These are phyloP conservation scores for Talaromyces nanjingensis DNA, from an alignment of 495 filamentous ascomycete species.

Conservation along the genomic window DNA sequence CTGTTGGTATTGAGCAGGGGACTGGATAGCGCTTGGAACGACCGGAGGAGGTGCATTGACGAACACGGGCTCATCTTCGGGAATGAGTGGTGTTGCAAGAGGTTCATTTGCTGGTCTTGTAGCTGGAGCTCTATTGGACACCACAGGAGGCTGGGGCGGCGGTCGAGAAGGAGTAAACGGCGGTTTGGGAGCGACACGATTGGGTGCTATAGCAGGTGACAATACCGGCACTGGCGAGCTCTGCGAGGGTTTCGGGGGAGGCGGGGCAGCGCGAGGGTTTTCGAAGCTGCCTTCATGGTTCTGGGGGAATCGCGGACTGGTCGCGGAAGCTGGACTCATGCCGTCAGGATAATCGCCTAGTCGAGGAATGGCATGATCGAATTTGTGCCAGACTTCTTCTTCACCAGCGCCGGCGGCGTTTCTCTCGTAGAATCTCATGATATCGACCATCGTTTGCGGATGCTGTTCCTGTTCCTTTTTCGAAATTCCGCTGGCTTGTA, in stretches of 20 bases:
- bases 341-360: slow-evolving; percentile 37
- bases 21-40: slow-evolving; percentile 25
- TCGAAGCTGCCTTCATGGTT: slow-evolving; percentile 93
- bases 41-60: slow-evolving; percentile 22
- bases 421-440: slow-evolving; percentile 94
- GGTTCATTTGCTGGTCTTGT: slow-evolving; percentile 11
- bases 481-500: slow-evolving; percentile 93
- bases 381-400: slow-evolving; percentile 91
- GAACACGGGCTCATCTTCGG: slow-evolving; percentile 52
- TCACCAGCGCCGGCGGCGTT: slow-evolving; percentile 72
- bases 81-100: slow-evolving; percentile 25
- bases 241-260: slow-evolving; percentile 58
- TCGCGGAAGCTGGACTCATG: slow-evolving; percentile 59
- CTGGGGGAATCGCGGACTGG: slow-evolving; percentile 86
- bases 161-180: slow-evolving; percentile 36
- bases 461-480: slow-evolving; percentile 94
- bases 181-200: slow-evolving; percentile 38
- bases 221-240: slow-evolving; percentile 14
- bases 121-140: slow-evolving; percentile 19
- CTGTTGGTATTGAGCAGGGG: slow-evolving; percentile 64
- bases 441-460: slow-evolving; percentile 87
- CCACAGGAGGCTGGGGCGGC: slow-evolving; percentile 45
- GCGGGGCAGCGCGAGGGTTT: slow-evolving; percentile 88
- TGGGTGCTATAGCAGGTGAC: slow-evolving; percentile 31
- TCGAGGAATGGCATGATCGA: slow-evolving; percentile 70